These are phyloP conservation scores for Pyricularia grisea DNA, from an alignment of 2,329 filamentous ascomycete species.

Conservation along the genomic window DNA sequence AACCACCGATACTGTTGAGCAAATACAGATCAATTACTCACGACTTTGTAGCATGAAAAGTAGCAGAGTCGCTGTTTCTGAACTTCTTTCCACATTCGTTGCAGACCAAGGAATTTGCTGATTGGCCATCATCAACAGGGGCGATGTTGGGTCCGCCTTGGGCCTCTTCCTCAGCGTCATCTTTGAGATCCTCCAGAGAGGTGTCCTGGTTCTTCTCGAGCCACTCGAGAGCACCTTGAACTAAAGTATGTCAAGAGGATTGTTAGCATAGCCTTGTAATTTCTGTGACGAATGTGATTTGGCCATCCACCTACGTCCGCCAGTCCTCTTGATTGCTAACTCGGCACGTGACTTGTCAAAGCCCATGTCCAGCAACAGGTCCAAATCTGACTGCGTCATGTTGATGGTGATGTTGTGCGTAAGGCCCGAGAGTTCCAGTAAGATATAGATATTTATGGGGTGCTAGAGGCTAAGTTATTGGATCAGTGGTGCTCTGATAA, in stretches of 20 bases:
- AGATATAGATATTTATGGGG: background rate
- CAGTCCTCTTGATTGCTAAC: constrained; percentile 74
- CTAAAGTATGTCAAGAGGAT: constrained; percentile 33
- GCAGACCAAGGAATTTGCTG: constrained; percentile 76
- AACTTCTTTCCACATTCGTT: constrained; percentile 94
- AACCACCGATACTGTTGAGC: background rate
- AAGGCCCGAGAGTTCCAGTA: background rate
- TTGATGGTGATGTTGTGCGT: constrained; percentile 12
- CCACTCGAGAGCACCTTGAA: constrained; percentile 89
- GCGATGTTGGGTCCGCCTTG: constrained; percentile 40
- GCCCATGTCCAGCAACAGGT: constrained; percentile 58
- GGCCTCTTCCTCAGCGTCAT: constrained; percentile 29
- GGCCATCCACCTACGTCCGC: constrained; percentile 51
- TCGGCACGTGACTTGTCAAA: constrained; percentile 78
- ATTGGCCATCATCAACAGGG: constrained; percentile 59
- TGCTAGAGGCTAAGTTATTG: background rate
- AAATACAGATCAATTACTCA: constrained; percentile 24
- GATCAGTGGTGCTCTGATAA: background rate
- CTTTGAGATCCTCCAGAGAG: constrained; percentile 69
- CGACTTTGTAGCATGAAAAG: constrained; percentile 87
- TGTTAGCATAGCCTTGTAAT: constrained; percentile 9
- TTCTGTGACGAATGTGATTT: background rate
- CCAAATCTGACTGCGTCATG: constrained; percentile 51
- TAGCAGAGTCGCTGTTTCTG: constrained; percentile 68
- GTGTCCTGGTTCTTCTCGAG: constrained; percentile 87